A percentile compares a stretch with the other conserved stretches of the same genome.
phyloP scores from a whole-genome alignment of 176 grass and related monocot genomes.

The Bothriochloa decipiens region DNA sequence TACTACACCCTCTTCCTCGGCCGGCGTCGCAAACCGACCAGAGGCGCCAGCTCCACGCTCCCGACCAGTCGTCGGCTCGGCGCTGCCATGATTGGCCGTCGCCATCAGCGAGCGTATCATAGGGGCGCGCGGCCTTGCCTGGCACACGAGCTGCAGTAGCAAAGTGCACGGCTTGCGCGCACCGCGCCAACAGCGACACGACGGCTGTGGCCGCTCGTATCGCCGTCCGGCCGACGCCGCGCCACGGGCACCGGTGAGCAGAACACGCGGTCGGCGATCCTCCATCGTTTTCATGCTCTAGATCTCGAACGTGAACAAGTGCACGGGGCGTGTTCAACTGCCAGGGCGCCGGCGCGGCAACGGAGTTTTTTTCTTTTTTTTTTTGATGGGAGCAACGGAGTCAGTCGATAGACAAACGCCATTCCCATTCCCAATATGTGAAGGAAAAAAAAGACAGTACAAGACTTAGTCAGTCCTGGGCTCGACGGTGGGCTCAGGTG shows the following conservation, averaged over 20 bases:
- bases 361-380: too few species aligned
- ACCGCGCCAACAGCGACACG: not conserved
- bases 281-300: conserved; percentile 25
- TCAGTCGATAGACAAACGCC: too few species aligned
- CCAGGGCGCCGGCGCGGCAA: conserved; percentile 76
- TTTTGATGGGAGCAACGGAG: too few species aligned
- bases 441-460: too few species aligned
- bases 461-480: too few species aligned
- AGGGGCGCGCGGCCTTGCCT: not conserved
- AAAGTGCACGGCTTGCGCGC: not conserved
- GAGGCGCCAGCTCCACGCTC: not conserved
- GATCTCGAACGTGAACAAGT: conserved; percentile 82
- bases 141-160: not conserved
- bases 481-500: too few species aligned
- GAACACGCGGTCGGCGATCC: not conserved
- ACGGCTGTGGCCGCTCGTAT: not conserved
- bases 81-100: conserved; percentile 31
- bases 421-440: too few species aligned
- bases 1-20: conserved; percentile 87
- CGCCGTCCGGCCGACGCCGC: not conserved
- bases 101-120: not conserved
- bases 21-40: conserved; percentile 34
- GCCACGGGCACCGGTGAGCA: conserved; percentile 43
- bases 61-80: not conserved
- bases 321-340: conserved; percentile 81